These are phyloP conservation scores for Claviceps sp. DNA, from an alignment of 2,329 filamentous ascomycete genomes.

Conservation along the genomic window DNA sequence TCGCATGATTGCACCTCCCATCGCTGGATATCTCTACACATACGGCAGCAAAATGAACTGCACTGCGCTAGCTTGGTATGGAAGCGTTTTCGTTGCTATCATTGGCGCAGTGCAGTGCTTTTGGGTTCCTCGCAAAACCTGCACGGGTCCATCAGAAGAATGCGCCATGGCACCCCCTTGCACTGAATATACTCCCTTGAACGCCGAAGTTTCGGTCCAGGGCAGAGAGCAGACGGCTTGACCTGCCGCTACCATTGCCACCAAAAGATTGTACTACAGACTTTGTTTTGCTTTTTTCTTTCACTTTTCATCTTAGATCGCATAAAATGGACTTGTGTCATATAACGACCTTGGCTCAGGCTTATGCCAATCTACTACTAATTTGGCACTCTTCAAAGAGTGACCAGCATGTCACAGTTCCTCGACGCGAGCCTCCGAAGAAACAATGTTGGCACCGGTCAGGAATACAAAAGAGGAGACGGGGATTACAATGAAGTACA, in stretches of 20 bases:
- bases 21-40: slow-evolving; percentile 50
- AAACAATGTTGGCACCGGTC: not conserved
- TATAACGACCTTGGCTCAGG: slow-evolving; percentile 1
- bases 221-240: slow-evolving; percentile 6
- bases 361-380: slow-evolving; percentile 2
- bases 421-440: slow-evolving; percentile 5
- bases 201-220: slow-evolving; percentile 20
- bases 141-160: slow-evolving; percentile 18
- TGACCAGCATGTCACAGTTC: slow-evolving; percentile 10
- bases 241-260: not conserved
- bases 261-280: not conserved
- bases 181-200: slow-evolving; percentile 7
- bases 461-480: slow-evolving; percentile 2
- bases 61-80: slow-evolving; percentile 51
- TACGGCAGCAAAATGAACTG: slow-evolving; percentile 45
- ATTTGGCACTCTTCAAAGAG: slow-evolving; percentile 7
- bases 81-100: slow-evolving; percentile 41
- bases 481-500: not conserved
- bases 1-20: slow-evolving; percentile 52
- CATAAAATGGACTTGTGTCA: not conserved
- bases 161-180: slow-evolving; percentile 8
- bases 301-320: not conserved
- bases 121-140: slow-evolving; percentile 26
- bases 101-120: slow-evolving; percentile 49
- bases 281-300: not conserved